These are phyloP conservation scores for Pseudevernia furfuracea DNA, from an alignment of 495 filamentous ascomycete species.

Conservation along the genomic window DNA sequence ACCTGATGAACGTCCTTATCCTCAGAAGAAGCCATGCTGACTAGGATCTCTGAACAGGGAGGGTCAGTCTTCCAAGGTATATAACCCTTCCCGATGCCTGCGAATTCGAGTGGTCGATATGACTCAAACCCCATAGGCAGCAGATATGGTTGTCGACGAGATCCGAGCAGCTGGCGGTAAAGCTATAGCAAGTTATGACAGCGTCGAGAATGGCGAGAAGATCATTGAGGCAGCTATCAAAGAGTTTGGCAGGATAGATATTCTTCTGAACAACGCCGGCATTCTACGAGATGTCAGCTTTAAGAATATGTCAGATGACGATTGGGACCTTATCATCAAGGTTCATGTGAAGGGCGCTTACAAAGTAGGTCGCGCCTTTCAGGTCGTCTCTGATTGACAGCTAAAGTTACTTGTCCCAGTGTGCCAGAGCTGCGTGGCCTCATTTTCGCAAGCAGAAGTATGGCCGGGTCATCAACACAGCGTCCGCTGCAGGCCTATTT, in stretches of 20 bases:
- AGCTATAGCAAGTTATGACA: conserved; percentile 97
- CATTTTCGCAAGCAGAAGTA: conserved; percentile 98
- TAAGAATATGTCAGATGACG: conserved; percentile 96
- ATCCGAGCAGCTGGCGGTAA: conserved; percentile 89
- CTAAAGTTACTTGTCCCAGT: conserved; percentile 38
- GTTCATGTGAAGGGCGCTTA: conserved; percentile 94
- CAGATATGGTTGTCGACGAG: conserved; percentile 92
- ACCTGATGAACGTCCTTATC: background rate
- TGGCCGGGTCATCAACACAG: conserved; percentile 90
- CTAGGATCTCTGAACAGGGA: conserved; percentile 36
- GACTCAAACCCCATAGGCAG: conserved; percentile 52
- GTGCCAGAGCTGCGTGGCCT: conserved; percentile 91
- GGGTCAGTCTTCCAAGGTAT: conserved; percentile 77
- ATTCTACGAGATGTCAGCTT: conserved; percentile 95
- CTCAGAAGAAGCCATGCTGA: background rate
- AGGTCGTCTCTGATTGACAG: conserved; percentile 8
- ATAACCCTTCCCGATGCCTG: background rate
- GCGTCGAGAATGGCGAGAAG: conserved; percentile 84
- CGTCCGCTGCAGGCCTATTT: conserved; percentile 91
- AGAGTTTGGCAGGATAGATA: conserved; percentile 84
- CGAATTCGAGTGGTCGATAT: background rate
- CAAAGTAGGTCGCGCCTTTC: conserved; percentile 49
- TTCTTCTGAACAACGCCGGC: conserved; percentile 96
- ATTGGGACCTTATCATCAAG: conserved; percentile 91
- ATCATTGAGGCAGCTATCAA: conserved; percentile 97